These are phyloP conservation scores for Eimeria necatrix DNA, from an alignment of 169 alveolate genomes.

Conservation along the genomic window DNA sequence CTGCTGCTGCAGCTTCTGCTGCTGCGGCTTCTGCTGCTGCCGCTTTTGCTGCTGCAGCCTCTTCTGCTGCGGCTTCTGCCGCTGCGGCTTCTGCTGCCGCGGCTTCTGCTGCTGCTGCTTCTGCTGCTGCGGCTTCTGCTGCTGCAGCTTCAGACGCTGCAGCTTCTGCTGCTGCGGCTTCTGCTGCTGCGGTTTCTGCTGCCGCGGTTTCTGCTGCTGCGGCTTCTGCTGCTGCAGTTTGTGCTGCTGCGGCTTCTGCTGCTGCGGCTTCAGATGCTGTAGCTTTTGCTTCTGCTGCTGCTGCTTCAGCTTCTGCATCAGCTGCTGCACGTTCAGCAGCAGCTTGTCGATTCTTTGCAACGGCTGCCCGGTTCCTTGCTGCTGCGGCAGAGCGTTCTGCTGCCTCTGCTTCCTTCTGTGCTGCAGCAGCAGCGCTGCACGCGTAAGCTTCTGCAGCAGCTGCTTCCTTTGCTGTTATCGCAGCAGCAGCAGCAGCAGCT, in stretches of 20 bases:
- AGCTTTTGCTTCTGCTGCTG: slow-evolving; percentile 23
- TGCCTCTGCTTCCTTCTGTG: slow-evolving; percentile 1
- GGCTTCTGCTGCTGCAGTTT: slow-evolving; percentile 39
- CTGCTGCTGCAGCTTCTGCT: neutral
- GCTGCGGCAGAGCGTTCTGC: slow-evolving; percentile 51
- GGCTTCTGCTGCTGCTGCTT: slow-evolving; percentile 17
- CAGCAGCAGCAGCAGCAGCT: slow-evolving; percentile 30
- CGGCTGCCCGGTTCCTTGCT: neutral
- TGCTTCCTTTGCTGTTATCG: slow-evolving; percentile 26
- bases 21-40: slow-evolving; percentile 35
- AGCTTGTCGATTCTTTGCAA: neutral
- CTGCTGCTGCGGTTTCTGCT: slow-evolving; percentile 47
- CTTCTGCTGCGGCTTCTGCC: neutral
- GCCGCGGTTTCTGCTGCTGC: slow-evolving; percentile 26
- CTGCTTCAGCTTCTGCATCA: slow-evolving; percentile 4
- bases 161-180: slow-evolving; percentile 22
- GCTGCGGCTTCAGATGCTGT: neutral
- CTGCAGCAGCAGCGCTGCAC: slow-evolving; percentile 50
- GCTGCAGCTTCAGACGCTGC: slow-evolving; percentile 20
- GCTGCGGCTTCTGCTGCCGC: slow-evolving; percentile 6
- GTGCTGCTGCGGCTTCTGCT: slow-evolving; percentile 1
- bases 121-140: slow-evolving; percentile 4
- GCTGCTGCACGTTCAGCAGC: neutral
- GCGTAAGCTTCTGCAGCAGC: slow-evolving; percentile 1
- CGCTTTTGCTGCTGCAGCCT: neutral